These are phyloP conservation scores for Mortierella sp. DNA, from an alignment of 371 early-diverging fungal genomes.

Conservation along the genomic window DNA sequence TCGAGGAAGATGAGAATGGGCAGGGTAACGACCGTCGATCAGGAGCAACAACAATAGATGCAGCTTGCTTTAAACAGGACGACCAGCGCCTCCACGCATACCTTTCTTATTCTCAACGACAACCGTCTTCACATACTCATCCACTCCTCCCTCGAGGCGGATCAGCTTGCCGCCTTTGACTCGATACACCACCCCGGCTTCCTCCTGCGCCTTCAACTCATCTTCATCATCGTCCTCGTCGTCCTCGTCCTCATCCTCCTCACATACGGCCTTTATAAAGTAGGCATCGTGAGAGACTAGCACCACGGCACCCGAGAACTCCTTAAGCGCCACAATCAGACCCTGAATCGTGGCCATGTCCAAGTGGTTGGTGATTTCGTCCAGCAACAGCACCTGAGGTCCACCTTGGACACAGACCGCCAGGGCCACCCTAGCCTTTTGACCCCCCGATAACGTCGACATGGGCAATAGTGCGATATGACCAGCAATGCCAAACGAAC, in stretches of 20 bases:
- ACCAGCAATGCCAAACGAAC: conserved; percentile 75
- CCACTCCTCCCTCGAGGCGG: conserved; percentile 49
- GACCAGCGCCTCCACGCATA: conserved; percentile 36
- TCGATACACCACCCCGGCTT: conserved; percentile 48
- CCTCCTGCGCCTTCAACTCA: conserved; percentile 37
- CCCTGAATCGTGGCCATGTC: conserved; percentile 82
- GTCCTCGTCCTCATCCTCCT: conserved; percentile 51
- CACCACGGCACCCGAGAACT: conserved; percentile 72
- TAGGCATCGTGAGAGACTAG: conserved; percentile 81
- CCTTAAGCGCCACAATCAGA: conserved; percentile 68
- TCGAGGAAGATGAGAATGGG: too few relatives aligned
- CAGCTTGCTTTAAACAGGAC: conserved; percentile 29
- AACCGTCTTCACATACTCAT: conserved; percentile 50
- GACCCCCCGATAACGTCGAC: conserved; percentile 76
- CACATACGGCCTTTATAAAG: conserved; percentile 73
- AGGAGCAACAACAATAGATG: conserved; percentile 6
- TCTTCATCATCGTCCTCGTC: conserved; percentile 53
- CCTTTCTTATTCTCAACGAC: conserved; percentile 53
- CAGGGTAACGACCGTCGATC: too few relatives aligned
- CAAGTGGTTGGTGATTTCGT: conserved; percentile 89
- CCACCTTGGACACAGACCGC: conserved; percentile 70
- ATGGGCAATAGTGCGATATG: conserved; percentile 63
- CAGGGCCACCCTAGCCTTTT: conserved; percentile 79
- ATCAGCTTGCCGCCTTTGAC: conserved; percentile 43
- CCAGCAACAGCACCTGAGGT: conserved; percentile 84